Base-by-base conservation (phyloP, 2,329 filamentous ascomycete genomes). In the Cladosporium sp. region DNA sequence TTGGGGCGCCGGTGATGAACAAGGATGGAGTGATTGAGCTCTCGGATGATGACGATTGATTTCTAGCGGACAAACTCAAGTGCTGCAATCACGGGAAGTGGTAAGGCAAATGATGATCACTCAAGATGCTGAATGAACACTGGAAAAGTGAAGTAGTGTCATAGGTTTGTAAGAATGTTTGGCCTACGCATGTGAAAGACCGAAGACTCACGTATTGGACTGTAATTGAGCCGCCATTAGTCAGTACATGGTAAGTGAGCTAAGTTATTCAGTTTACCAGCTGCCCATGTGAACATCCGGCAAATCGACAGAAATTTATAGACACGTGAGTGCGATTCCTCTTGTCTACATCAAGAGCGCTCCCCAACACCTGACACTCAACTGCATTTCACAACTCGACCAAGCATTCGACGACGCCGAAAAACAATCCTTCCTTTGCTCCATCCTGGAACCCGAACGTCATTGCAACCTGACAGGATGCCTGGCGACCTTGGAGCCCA, bases 11-110 rank as follows among this genome's bases (percentile, higher is more conserved):
- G 32, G 24, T 10, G n/a, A 14, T 34, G n/a, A 58, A 58, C 12
- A 24, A 24, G 15, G 55, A 58, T 26, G 55, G 55, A 15, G 32
- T 58, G n/a, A 58, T 58, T 18, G 55, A 58, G 34, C 55, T 58
- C 21, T 58, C 55, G 32, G 55, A 41, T 14, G 55, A 58, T 12
- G 41, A 47, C 41, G n/a, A 47, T 12, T 47, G 41, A 47, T 10
- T 21, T 11, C 6, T 6, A 4, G 3, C 41, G 18, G 41, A 21
- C 41, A 7, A 18, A n/a, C 4, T 41, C 15, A n/a, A 18, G 21
- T 14, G 7, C 18, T 2, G n/a, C 18, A 44, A n/a, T 7, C 14
- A 44, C 18, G 18, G 7, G 8, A 10, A 7, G 18, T 21, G n/a
- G 2, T 1, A 2, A 21, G 18, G n/a, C 41, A n/a, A 44, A 18